These are phyloP conservation scores for Candida nemodendra DNA, from an alignment of 805 yeast species.

Conservation along the genomic window DNA sequence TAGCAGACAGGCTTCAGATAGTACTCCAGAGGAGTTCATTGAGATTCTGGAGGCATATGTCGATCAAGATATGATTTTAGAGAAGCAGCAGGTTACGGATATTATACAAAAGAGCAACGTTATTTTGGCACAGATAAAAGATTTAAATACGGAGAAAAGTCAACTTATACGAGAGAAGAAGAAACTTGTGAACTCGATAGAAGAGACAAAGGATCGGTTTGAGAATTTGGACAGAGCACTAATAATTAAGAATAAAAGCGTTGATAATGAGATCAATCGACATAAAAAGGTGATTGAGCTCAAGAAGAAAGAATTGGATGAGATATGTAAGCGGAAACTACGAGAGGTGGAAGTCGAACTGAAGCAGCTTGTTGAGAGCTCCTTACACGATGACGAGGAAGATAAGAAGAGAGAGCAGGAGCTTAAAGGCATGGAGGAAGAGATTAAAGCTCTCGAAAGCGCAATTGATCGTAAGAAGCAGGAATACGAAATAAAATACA, in stretches of 20 bases:
- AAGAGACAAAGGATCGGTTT: constrained; percentile 14
- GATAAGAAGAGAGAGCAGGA: constrained; percentile 28
- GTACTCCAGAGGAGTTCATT: constrained; percentile 21
- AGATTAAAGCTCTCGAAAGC: constrained; percentile 26
- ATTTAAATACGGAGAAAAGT: constrained; percentile 19
- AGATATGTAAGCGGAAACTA: constrained; percentile 16
- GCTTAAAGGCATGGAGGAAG: constrained; percentile 25
- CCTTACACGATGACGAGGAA: constrained; percentile 31
- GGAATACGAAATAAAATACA: constrained; percentile 10
- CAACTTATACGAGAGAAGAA: constrained; percentile 21
- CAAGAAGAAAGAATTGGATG: constrained; percentile 33
- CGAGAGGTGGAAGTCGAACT: constrained; percentile 20
- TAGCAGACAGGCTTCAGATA: too few relatives aligned
- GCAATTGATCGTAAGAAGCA: constrained; percentile 19
- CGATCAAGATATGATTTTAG: constrained; percentile 24
- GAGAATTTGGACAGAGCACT: constrained; percentile 22
- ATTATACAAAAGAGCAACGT: constrained; percentile 13
- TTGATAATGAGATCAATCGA: constrained; percentile 28
- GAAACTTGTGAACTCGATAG: constrained; percentile 14
- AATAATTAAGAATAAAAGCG: constrained; percentile 16
- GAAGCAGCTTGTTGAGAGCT: constrained; percentile 22
- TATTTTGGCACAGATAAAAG: constrained; percentile 18
- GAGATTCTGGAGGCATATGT: constrained; percentile 24
- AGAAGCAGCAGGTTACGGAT: constrained; percentile 22
- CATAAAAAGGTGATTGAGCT: constrained; percentile 25